Evolutionary conservation across 1,139 yeast genomes (phyloP).

Genomic region (Pichia sp.): DNA sequence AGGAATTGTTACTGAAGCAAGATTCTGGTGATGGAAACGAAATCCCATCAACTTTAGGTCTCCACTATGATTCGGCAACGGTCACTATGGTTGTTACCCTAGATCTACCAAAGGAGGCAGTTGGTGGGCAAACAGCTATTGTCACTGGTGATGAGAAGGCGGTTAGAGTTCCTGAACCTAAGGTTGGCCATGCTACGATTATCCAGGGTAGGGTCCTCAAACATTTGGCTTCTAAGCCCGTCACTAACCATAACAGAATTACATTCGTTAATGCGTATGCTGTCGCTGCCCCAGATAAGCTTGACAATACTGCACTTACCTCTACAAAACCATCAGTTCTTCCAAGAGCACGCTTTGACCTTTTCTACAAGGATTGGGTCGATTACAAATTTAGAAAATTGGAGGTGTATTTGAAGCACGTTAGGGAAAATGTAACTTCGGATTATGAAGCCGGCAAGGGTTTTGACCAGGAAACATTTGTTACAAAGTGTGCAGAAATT

Average conservation of each 20-base stretch:
- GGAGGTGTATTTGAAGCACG: constrained; percentile 32
- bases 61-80: constrained; percentile 36
- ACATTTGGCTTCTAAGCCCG: constrained; percentile 37
- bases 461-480: constrained; percentile 27
- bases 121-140: constrained; percentile 38
- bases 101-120: constrained; percentile 32
- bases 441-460: constrained; percentile 21
- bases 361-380: constrained; percentile 36
- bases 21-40: constrained; percentile 23
- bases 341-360: constrained; percentile 33
- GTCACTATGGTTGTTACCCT: constrained; percentile 36
- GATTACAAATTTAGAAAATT: constrained; percentile 35
- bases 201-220: constrained; percentile 36
- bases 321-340: constrained; percentile 37
- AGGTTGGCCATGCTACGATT: constrained; percentile 34
- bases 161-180: constrained; percentile 35
- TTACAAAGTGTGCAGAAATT: constrained; percentile 25
- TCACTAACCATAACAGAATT: constrained; percentile 34
- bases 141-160: constrained; percentile 33
- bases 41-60: constrained; percentile 29
- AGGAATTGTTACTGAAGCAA: constrained; percentile 10
- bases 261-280: constrained; percentile 29
- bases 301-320: constrained; percentile 32
- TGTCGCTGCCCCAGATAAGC: constrained; percentile 30
- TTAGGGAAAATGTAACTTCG: constrained; percentile 26